These are phyloP conservation scores for Oenanthe javanica DNA, from an alignment of 140 eudicot genomes.

Conservation along the genomic window DNA sequence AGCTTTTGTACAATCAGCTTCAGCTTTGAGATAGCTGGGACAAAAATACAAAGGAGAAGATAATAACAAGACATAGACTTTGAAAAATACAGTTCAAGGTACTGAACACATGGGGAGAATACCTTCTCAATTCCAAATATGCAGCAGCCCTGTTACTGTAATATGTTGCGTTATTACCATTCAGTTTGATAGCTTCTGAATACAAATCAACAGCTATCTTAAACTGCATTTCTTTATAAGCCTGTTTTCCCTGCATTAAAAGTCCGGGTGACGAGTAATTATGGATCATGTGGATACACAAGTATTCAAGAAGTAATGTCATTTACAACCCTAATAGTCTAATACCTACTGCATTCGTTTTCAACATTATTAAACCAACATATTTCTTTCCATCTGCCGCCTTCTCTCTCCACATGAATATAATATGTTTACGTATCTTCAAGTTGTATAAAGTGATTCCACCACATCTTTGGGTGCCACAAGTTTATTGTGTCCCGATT, in stretches of 20 bases:
- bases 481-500: too few relatives aligned
- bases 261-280: not conserved
- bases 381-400: too few relatives aligned
- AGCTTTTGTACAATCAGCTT: conserved; percentile 79
- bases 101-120: conserved; percentile 8
- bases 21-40: conserved; percentile 70
- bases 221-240: conserved; percentile 73
- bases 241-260: conserved; percentile 64
- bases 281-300: not conserved
- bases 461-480: too few relatives aligned
- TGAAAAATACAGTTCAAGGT: not conserved
- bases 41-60: not conserved
- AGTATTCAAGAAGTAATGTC: not conserved
- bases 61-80: not conserved
- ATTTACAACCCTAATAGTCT: not conserved
- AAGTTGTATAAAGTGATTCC: too few relatives aligned
- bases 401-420: too few relatives aligned
- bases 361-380: too few relatives aligned
- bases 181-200: conserved; percentile 81
- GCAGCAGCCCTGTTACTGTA: conserved; percentile 91
- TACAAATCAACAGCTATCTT: conserved; percentile 74
- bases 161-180: conserved; percentile 62
- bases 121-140: conserved; percentile 69
- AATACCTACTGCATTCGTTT: too few relatives aligned
- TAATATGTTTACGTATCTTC: too few relatives aligned